Conservation (phyloP, 495 filamentous ascomycete genomes). For the Penicillium ochrochloron region DNA sequence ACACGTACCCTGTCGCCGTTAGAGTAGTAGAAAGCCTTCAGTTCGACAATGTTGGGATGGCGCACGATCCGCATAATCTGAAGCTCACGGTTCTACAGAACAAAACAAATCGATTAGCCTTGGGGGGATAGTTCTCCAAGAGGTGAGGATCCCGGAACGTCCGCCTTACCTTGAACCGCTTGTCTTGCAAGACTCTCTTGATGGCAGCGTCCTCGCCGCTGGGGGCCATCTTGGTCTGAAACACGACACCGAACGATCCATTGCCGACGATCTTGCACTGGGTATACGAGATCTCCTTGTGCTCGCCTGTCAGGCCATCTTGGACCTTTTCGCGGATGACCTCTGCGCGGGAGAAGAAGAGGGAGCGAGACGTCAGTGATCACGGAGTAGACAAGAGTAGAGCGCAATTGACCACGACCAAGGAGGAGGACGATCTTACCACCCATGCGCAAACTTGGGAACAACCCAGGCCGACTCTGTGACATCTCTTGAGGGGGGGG, state of each 20-base stretch:
- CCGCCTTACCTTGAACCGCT: slow-evolving; percentile 88
- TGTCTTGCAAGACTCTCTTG: slow-evolving; percentile 97
- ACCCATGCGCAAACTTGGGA: slow-evolving; percentile 80
- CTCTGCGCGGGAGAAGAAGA: slow-evolving; percentile 59
- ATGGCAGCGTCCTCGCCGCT: slow-evolving; percentile 98
- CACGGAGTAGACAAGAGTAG: neutral
- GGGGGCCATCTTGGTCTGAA: slow-evolving; percentile 97
- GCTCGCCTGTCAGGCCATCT: slow-evolving; percentile 95
- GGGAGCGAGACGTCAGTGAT: slow-evolving; percentile 14
- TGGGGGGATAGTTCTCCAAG: neutral
- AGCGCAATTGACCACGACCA: slow-evolving; percentile 13
- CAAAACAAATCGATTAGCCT: slow-evolving; percentile 1
- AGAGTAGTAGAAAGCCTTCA: slow-evolving; percentile 99
- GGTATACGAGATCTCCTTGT: slow-evolving; percentile 94
- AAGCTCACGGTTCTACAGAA: slow-evolving; percentile 88
- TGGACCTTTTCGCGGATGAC: slow-evolving; percentile 98
- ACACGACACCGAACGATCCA: slow-evolving; percentile 97
- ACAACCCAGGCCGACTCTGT: slow-evolving; percentile 74
- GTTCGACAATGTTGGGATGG: slow-evolving; percentile 97
- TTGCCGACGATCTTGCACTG: slow-evolving; percentile 99
- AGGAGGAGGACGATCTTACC: slow-evolving; percentile 57
- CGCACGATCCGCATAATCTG: slow-evolving; percentile 99
- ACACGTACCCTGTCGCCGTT: slow-evolving; percentile 91
- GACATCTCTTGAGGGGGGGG: slow-evolving; percentile 60
- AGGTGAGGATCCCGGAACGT: slow-evolving; percentile 4